phyloP scores from a whole-genome alignment of 768 basidiomycete genomes.

The Xanthoconium stramineum region DNA sequence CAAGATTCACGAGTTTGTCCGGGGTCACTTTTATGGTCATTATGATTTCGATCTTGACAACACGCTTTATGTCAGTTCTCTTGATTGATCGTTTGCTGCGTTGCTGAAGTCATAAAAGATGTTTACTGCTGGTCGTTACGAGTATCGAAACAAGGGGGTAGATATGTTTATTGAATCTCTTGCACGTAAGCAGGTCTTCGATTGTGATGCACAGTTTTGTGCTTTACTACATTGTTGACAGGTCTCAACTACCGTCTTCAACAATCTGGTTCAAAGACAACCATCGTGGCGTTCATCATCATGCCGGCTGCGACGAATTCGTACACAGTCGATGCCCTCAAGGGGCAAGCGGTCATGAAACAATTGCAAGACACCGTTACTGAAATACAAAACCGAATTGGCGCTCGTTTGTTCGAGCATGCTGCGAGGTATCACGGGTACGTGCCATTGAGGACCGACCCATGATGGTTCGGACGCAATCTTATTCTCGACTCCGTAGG shows the following conservation, averaged over 20 bases:
- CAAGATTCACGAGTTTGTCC: conserved; percentile 98
- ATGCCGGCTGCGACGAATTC: conserved; percentile 97
- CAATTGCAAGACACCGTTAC: conserved; percentile 94
- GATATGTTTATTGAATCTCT: conserved; percentile 99
- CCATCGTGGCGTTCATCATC: conserved; percentile 97
- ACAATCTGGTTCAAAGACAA: conserved; percentile 63
- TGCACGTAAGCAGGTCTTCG: conserved; percentile 58
- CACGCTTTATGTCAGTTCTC: conserved; percentile 67
- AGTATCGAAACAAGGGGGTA: conserved; percentile 98
- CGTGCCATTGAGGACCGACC: conserved; percentile 23
- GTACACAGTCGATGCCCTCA: conserved; percentile 96
- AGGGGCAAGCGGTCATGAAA: conserved; percentile 96
- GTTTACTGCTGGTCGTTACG: conserved; percentile 99
- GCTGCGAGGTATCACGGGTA: conserved; percentile 91
- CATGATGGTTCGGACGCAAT: background rate
- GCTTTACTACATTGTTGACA: conserved; percentile 9
- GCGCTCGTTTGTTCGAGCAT: conserved; percentile 89
- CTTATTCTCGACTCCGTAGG: conserved; percentile 30
- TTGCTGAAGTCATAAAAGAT: conserved; percentile 48
- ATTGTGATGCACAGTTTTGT: background rate
- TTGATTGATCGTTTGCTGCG: background rate
- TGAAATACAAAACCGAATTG: conserved; percentile 92
- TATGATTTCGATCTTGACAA: conserved; percentile 96
- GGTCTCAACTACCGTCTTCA: conserved; percentile 63
- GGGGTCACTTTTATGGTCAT: conserved; percentile 97